Evolutionary conservation across 257 asterid genomes (phyloP).

Genomic region (Eustoma russellianum): DNA sequence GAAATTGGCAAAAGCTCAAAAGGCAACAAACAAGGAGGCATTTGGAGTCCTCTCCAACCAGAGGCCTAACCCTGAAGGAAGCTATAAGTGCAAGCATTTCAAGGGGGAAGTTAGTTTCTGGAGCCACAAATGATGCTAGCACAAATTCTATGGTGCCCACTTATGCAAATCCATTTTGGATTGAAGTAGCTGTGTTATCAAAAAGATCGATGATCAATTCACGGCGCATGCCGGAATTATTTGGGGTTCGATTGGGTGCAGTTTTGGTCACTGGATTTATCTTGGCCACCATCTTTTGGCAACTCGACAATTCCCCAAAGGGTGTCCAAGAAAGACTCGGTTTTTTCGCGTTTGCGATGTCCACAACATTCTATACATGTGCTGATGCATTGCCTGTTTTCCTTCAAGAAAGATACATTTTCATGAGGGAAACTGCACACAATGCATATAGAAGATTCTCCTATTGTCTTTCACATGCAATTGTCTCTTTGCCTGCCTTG

Average conservation of each 20-base stretch:
- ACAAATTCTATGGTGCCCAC: constrained; percentile 19
- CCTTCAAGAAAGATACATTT: constrained; percentile 31
- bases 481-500: constrained; percentile 27
- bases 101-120: constrained; percentile 30
- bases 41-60: neutral
- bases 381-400: constrained; percentile 33
- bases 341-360: constrained; percentile 31
- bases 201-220: constrained; percentile 30
- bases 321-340: constrained; percentile 31
- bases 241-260: constrained; percentile 28
- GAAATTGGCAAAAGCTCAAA: constrained; percentile 13
- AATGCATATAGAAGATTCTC: constrained; percentile 33
- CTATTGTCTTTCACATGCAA: constrained; percentile 26
- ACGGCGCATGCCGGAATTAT: constrained; percentile 29
- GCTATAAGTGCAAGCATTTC: constrained; percentile 34
- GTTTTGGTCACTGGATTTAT: constrained; percentile 32
- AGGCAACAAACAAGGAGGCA: neutral
- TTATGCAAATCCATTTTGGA: constrained; percentile 36
- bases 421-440: constrained; percentile 39
- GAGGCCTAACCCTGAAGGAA: constrained; percentile 19
- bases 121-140: constrained; percentile 17
- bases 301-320: constrained; percentile 31
- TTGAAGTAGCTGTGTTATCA: constrained; percentile 24
- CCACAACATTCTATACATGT: constrained; percentile 32
- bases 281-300: constrained; percentile 32